Percentiles rank a stretch among this genome's conserved stretches.
These are phyloP conservation scores for Ochetophila trinervis DNA, from an alignment of 306 rosid species.

Conservation along the genomic window DNA sequence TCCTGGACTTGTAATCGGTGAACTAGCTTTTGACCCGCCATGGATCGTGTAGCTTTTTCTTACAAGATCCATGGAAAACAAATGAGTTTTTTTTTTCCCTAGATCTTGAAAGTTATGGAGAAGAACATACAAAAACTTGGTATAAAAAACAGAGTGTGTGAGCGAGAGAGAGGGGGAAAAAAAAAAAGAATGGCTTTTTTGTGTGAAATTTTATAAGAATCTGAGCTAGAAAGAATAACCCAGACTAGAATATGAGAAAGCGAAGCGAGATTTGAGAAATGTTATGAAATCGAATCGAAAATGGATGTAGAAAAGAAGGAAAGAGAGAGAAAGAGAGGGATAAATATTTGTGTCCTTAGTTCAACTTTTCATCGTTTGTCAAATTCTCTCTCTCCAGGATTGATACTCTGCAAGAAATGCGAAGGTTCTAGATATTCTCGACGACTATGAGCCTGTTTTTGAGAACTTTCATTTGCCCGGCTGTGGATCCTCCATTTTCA, in stretches of 20 bases:
- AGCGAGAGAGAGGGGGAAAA: too few species aligned
- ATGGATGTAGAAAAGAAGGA: background rate
- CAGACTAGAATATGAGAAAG: conserved; percentile 8
- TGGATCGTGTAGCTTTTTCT: conserved; percentile 44
- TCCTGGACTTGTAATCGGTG: conserved; percentile 49
- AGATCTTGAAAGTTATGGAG: conserved; percentile 43
- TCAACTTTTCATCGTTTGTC: conserved; percentile 10
- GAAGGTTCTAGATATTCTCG: conserved; percentile 96
- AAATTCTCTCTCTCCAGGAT: conserved; percentile 45
- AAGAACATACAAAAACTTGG: conserved; percentile 5
- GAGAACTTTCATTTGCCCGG: background rate
- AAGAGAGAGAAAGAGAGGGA: background rate
- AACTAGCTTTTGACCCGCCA: conserved; percentile 30
- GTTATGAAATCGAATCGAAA: conserved; percentile 15
- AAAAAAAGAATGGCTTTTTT: background rate
- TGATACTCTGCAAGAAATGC: conserved; percentile 94
- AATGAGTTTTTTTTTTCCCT: conserved; percentile 9
- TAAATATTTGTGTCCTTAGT: conserved; percentile 2
- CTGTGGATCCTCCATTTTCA: background rate
- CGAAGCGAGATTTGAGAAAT: conserved; percentile 6
- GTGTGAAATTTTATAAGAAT: conserved; percentile 11
- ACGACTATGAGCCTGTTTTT: conserved; percentile 55
- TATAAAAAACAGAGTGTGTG: background rate
- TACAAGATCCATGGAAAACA: conserved; percentile 58
- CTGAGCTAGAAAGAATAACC: conserved; percentile 9